Base-by-base conservation (phyloP, 78 protist species). In the Dictyostelium capitatum region DNA sequence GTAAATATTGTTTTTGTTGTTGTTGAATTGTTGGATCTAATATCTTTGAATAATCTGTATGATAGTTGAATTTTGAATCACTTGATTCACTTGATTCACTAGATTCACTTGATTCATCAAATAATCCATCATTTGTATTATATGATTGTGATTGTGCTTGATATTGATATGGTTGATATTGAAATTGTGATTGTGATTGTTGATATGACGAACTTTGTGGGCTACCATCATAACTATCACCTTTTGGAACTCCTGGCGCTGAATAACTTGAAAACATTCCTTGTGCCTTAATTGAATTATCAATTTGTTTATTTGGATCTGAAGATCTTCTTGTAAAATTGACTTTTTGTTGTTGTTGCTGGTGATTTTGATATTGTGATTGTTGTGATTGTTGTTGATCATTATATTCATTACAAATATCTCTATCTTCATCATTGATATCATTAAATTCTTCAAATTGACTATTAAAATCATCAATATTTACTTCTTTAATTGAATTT, bases 271-370 rank as follows among this genome's bases (percentile, higher is more conserved):
- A 83, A 20, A 19, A 54, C 46, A 59, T 47, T 23, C 89, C 54
- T 69, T 57, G 54, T 14, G 48, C 48, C 32, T 32, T 67, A 28
- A 32, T 28, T 15, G 75, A 4, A 17, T 67, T 32, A 30, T 67
- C 75, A 67, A 32, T 32, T 19, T 73, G 54, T 46, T 73, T 37
- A 46, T 72, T 72, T 12, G 91, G 91, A 23, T 75, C 78, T 37
- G 91, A 83, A 12, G 73, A 78, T 83, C 91, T 69, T 69, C 91
- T 69, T 65, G 89, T 19, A 70, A 30, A 65, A 41, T 59, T 81
- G 75, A 8, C 41, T n/a, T 64, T 56, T 57, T 41, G 32, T 19
- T n/a, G n/a, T n/a, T n/a, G n/a, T n/a, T n/a, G n/a, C n/a, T n/a
- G n/a, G n/a, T n/a, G n/a, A n/a, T n/a, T n/a, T 37, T 37, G 43